Conservation (phyloP, 768 basidiomycete genomes). For the Kwoniella dejecticola region DNA sequence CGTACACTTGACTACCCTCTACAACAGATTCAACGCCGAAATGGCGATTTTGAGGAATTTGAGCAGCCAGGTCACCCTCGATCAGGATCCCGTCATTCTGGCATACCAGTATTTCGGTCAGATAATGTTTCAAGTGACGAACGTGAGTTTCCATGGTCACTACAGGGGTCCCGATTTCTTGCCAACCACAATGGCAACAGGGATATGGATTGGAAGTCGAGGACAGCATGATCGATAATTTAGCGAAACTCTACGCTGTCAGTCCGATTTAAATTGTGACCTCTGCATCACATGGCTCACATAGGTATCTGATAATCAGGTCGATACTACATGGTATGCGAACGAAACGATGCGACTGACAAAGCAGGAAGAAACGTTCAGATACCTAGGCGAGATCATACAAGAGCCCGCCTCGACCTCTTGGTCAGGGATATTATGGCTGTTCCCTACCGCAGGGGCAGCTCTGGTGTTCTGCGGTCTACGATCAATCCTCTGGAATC, state of each 20-base stretch:
- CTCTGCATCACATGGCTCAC: not conserved
- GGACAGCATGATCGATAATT: slow-evolving; percentile 16
- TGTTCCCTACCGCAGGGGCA: slow-evolving; percentile 41
- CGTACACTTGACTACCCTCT: not conserved
- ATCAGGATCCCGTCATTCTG: slow-evolving; percentile 23
- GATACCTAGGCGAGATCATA: slow-evolving; percentile 24
- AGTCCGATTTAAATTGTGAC: not conserved
- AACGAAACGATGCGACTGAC: slow-evolving; percentile 6
- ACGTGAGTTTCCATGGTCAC: slow-evolving; percentile 9
- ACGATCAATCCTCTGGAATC: slow-evolving; percentile 39
- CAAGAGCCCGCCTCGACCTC: slow-evolving; percentile 27
- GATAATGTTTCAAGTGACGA: slow-evolving; percentile 25
- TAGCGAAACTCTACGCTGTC: slow-evolving; percentile 26
- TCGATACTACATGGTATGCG: slow-evolving; percentile 26
- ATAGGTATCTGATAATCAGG: not conserved
- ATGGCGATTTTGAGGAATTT: slow-evolving; percentile 4
- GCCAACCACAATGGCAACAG: slow-evolving; percentile 4
- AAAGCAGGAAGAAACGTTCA: slow-evolving; percentile 12
- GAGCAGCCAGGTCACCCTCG: not conserved
- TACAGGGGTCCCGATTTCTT: not conserved
- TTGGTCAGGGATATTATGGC: slow-evolving; percentile 41
- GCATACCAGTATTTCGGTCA: slow-evolving; percentile 41
- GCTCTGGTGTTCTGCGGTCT: slow-evolving; percentile 5
- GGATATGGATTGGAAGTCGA: slow-evolving; percentile 37
- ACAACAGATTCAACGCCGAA: slow-evolving; percentile 18